Conservation (phyloP, 2,329 filamentous ascomycete species). For the Bipolaris gigantea region DNA sequence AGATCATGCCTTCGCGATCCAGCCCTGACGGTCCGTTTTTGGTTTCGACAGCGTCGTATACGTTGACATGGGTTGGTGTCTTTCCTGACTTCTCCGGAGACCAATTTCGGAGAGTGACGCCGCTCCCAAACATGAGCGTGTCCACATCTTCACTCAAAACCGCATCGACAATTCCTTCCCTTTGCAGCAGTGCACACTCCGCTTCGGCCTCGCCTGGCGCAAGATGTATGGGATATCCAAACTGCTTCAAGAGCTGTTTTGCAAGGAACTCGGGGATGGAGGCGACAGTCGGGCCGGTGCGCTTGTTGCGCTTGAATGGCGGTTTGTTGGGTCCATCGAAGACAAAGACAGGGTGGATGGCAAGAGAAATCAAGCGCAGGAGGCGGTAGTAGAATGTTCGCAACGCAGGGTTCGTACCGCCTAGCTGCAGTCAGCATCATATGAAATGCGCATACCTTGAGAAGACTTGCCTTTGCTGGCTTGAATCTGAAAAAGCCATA, state of each 20-base stretch:
- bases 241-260: slow-evolving; percentile 80
- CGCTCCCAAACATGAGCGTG: slow-evolving; percentile 95
- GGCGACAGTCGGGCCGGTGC: slow-evolving; percentile 63
- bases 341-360: slow-evolving; percentile 86
- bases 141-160: slow-evolving; percentile 97
- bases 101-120: slow-evolving; percentile 77
- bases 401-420: slow-evolving; percentile 85
- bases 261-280: slow-evolving; percentile 72
- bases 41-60: slow-evolving; percentile 69
- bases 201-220: slow-evolving; percentile 96
- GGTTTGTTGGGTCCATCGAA: slow-evolving; percentile 89
- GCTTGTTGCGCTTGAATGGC: slow-evolving; percentile 84
- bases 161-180: slow-evolving; percentile 71
- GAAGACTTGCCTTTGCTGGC: slow-evolving; percentile 65
- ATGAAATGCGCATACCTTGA: background rate
- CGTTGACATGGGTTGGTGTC: slow-evolving; percentile 78
- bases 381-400: slow-evolving; percentile 93
- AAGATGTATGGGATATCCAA: slow-evolving; percentile 81
- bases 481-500: slow-evolving; percentile 96
- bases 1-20: slow-evolving; percentile 85
- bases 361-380: slow-evolving; percentile 71
- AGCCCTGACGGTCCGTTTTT: slow-evolving; percentile 62
- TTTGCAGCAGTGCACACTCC: slow-evolving; percentile 86
- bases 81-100: slow-evolving; percentile 72
- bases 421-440: slow-evolving; percentile 44